Conservation (phyloP, 345 rosid species). For the Sonneratia alba region DNA sequence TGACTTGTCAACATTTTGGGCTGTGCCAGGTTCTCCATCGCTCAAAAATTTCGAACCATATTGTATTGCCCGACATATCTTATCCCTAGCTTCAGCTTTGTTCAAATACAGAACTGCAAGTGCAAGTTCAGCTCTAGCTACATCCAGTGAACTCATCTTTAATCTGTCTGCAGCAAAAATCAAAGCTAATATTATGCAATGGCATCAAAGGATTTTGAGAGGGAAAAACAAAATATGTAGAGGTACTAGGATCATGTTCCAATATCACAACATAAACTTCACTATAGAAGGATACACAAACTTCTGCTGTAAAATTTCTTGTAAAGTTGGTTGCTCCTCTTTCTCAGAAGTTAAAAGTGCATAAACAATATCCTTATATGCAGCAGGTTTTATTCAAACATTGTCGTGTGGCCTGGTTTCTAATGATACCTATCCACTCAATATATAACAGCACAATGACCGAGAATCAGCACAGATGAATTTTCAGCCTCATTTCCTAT, state of each 20-base stretch:
- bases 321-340: neutral
- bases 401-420: neutral
- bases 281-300: neutral
- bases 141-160: conserved; percentile 73
- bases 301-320: neutral
- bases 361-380: neutral
- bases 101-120: conserved; percentile 73
- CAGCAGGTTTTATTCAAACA: neutral
- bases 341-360: neutral
- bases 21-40: conserved; percentile 81
- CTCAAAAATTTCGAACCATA: conserved; percentile 93
- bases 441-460: neutral
- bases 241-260: too few relatives aligned
- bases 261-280: neutral
- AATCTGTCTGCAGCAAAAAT: conserved; percentile 10
- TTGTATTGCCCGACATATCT: conserved; percentile 97
- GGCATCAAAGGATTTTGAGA: neutral
- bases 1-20: conserved; percentile 86
- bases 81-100: conserved; percentile 98
- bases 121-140: conserved; percentile 81
- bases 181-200: conserved; percentile 5
- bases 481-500: neutral
- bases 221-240: neutral
- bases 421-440: neutral
- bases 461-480: neutral